Evolutionary conservation across 2,329 filamentous ascomycete species (phyloP), one percentile per base, ranked within the genome.

Genomic region (Aspergillus ruber): DNA sequence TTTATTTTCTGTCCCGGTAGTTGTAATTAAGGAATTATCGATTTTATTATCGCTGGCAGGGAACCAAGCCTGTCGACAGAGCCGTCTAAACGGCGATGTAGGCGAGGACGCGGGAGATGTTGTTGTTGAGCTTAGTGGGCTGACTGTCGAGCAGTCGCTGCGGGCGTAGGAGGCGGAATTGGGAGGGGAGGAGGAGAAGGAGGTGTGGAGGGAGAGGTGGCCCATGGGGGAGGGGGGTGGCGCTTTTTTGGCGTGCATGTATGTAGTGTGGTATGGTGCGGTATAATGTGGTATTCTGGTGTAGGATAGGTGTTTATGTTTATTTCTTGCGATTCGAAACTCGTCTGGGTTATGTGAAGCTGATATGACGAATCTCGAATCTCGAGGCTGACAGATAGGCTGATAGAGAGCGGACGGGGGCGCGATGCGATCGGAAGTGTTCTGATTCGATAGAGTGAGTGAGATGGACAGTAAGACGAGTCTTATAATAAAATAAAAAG

Each of bases 41-140:
- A 29, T 29, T 29, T 29, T 29, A 29, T 29, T 29, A 29, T 29
- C 25, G 25, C 10, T 29, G 25, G 38, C 38, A 1, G 38, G 38
- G 38, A 40, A 29, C 13, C 33, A 9, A 47, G 48, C 42, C 58
- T 51, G 58, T 50, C 54, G 59, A 25, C 50, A 48, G 21, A 56
- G 49, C 25, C 47, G 46, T 45, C 55, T 58, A 45, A 55, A 60
- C 25, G 56, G 55, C 2, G 48, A 20, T 6, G 56, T 61, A 44
- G 61, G 57, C n/a, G 64, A 66, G 29, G 59, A 58, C 23, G 58
- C 55, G 27, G 63, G 61, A 46, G 56, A 64, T 42, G 58, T 60
- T 39, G 58, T 60, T 13, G 56, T 55, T 25, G 59, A 64, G 47
- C 60, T 63, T 21, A 62, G 54, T 13, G 59, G 59, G 45, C 58